Percentiles rank a stretch among this genome's conserved stretches.
phyloP scores from a whole-genome alignment of 2,329 filamentous ascomycete species.

The Periconia sp. region DNA sequence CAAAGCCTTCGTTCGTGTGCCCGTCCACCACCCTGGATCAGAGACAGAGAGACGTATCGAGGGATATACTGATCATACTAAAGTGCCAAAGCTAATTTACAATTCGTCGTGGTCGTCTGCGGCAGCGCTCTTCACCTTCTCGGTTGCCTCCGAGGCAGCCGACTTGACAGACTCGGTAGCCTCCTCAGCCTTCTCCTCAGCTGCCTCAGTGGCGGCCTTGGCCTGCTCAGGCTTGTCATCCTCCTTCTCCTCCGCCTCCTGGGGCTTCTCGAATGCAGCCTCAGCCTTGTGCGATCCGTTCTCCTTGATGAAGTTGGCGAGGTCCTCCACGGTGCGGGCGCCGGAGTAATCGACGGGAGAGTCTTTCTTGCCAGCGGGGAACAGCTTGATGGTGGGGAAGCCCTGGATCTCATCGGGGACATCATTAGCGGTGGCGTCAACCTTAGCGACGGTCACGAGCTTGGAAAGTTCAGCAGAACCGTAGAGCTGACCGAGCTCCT shows the following conservation, averaged over 20 bases:
- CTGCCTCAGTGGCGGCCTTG: conserved; percentile 49
- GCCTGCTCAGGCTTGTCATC: conserved; percentile 56
- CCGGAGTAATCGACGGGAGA: conserved; percentile 86
- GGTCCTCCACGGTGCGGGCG: conserved; percentile 86
- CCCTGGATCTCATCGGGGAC: conserved; percentile 96
- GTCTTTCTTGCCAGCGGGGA: conserved; percentile 86
- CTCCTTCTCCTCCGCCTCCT: conserved; percentile 58
- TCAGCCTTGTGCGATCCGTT: conserved; percentile 89
- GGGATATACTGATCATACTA: too few species aligned
- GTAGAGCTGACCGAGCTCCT: conserved; percentile 66
- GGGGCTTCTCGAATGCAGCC: conserved; percentile 64
- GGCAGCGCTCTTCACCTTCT: conserved; percentile 45
- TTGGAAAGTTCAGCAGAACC: conserved; percentile 56
- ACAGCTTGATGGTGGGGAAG: conserved; percentile 99
- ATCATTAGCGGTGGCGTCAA: conserved; percentile 95
- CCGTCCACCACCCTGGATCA: too few species aligned
- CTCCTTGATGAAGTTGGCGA: conserved; percentile 91
- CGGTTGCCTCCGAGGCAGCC: conserved; percentile 41
- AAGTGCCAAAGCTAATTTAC: conserved; percentile 62
- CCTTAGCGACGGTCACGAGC: conserved; percentile 79
- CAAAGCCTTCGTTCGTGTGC: too few species aligned
- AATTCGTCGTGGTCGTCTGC: conserved; percentile 72
- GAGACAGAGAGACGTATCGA: too few species aligned
- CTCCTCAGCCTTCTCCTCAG: conserved; percentile 48
- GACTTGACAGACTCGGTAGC: conserved; percentile 46